Percentiles rank a stretch among this genome's conserved stretches.
phyloP scores from a whole-genome alignment of 768 basidiomycete species.

The Rhizopogon salebrosus region DNA sequence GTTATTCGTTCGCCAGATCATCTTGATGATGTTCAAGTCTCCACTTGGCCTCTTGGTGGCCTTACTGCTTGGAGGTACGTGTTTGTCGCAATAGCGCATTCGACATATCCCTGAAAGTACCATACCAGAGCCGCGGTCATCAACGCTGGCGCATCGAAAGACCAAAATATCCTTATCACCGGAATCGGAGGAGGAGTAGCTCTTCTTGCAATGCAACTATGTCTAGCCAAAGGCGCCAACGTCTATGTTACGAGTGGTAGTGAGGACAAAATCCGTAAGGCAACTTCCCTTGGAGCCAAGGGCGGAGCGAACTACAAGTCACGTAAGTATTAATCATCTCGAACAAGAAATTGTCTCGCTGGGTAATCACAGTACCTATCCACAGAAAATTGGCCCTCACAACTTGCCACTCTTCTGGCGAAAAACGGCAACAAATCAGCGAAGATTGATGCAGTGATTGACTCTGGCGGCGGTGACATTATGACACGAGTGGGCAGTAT shows the following conservation, averaged over 20 bases:
- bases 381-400: constrained; percentile 48
- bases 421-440: constrained; percentile 22
- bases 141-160: constrained; percentile 55
- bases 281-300: constrained; percentile 62
- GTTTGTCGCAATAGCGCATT: not conserved
- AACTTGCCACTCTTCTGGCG: constrained; percentile 40
- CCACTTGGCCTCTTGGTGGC: constrained; percentile 75
- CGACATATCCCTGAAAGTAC: not conserved
- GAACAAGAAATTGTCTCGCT: no score
- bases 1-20: constrained; percentile 66
- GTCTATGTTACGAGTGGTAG: constrained; percentile 82
- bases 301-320: constrained; percentile 75
- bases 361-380: not conserved
- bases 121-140: constrained; percentile 54
- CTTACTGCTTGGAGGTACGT: constrained; percentile 81
- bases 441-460: constrained; percentile 57
- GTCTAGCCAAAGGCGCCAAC: constrained; percentile 65
- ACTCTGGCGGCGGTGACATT: constrained; percentile 70
- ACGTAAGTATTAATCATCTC: constrained; percentile 31
- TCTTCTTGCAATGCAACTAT: constrained; percentile 67
- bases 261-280: constrained; percentile 63
- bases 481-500: constrained; percentile 42
- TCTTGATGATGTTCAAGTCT: constrained; percentile 60
- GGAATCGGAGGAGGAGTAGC: constrained; percentile 87
- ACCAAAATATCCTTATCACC: constrained; percentile 74